A percentile compares a stretch with the other conserved stretches of the same genome.
Conservation (phyloP, 345 rosid genomes). For the Lagerstroemia speciosa region DNA sequence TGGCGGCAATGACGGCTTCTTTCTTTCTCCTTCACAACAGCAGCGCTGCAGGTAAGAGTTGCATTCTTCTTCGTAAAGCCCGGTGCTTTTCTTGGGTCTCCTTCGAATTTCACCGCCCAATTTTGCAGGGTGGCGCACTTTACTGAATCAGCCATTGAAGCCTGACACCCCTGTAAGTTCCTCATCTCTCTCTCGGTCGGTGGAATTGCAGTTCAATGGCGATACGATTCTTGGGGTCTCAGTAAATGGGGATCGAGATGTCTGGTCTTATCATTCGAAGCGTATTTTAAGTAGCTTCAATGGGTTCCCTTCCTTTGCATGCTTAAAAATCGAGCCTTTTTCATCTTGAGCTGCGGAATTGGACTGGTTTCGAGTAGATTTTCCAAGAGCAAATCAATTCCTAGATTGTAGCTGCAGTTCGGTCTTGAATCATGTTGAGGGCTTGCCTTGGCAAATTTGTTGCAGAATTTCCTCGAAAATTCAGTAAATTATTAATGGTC, state of each 20-base stretch:
- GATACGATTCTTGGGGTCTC: neutral
- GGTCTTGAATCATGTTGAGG: no score
- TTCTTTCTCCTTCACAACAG: neutral
- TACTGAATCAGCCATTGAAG: neutral
- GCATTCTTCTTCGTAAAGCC: neutral
- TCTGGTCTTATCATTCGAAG: neutral
- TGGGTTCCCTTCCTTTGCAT: neutral
- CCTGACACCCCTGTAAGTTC: neutral
- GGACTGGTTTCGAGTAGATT: neutral
- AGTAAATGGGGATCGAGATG: neutral
- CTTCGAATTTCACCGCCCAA: neutral
- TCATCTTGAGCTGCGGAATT: neutral
- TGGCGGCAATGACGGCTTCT: constrained; percentile 1
- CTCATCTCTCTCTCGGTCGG: neutral
- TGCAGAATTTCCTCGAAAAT: neutral
- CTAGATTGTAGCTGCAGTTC: no score
- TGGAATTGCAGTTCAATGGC: neutral
- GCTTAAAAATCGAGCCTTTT: neutral
- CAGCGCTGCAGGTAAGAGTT: neutral
- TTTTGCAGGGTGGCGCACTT: neutral
- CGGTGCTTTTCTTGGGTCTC: neutral
- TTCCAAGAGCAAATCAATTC: neutral
- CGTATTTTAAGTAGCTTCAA: neutral
- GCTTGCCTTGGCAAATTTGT: neutral
- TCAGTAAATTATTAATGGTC: neutral